Conservation (phyloP, 2,329 filamentous ascomycete species). For the Aspergillus pseudoviridinutans region DNA sequence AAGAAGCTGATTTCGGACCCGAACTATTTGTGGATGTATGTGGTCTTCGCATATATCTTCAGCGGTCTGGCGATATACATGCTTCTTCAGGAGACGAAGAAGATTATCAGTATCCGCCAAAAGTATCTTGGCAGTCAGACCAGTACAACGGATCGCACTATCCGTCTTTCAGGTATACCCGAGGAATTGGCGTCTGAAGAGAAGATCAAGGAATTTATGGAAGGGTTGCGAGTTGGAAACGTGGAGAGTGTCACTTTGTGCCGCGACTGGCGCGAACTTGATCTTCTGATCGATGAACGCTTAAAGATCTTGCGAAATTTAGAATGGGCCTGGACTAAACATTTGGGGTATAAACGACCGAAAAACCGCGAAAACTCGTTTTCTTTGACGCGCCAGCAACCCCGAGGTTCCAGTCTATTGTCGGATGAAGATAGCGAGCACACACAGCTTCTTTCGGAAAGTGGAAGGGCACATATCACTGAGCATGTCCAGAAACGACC, state of each 20-base stretch:
- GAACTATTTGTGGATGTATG: constrained; percentile 83
- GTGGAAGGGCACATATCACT: constrained; percentile 39
- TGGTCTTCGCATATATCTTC: constrained; percentile 93
- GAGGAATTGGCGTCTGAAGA: constrained; percentile 71
- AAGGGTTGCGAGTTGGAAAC: constrained; percentile 81
- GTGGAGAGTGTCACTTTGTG: constrained; percentile 87
- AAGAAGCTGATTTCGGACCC: constrained; percentile 33
- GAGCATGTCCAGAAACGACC: constrained; percentile 55
- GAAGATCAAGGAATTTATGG: constrained; percentile 79
- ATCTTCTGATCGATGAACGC: constrained; percentile 67
- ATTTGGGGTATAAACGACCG: constrained; percentile 57
- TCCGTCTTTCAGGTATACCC: constrained; percentile 86
- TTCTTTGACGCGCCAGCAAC: constrained; percentile 49
- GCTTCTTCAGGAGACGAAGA: constrained; percentile 76
- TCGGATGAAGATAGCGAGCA: constrained; percentile 53
- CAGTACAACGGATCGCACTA: constrained; percentile 92
- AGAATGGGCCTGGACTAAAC: constrained; percentile 78
- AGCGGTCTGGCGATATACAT: constrained; percentile 76
- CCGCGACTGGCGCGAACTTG: constrained; percentile 78
- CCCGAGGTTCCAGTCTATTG: constrained; percentile 30
- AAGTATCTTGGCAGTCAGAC: constrained; percentile 89
- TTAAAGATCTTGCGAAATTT: constrained; percentile 64
- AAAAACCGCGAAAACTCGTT: constrained; percentile 42
- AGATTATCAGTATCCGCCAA: constrained; percentile 80
- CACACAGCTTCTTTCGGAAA: constrained; percentile 54